A percentile compares a stretch with the other conserved stretches of the same genome.
Conservation (phyloP, 139 green algal species). For the Microglena sp. region DNA sequence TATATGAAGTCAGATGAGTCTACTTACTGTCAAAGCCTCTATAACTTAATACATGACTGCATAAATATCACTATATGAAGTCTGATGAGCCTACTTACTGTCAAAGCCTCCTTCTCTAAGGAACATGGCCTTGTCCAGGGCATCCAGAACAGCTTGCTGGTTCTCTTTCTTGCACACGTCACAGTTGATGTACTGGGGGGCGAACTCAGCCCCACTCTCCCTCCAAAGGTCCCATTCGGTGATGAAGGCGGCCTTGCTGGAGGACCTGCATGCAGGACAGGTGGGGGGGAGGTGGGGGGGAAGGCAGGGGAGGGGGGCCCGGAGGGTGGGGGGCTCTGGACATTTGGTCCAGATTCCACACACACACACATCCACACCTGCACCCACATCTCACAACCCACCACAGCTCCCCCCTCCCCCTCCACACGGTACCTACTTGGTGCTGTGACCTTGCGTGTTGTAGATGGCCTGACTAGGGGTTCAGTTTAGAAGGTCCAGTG, state of each 20-base stretch:
- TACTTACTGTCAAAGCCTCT: no score
- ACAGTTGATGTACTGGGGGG: no score
- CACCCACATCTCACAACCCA: not conserved
- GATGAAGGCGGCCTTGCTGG: constrained; percentile 51
- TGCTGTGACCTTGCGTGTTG: constrained; percentile 23
- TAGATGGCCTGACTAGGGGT: constrained; percentile 67
- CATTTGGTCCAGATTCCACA: not conserved
- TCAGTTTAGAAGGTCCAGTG: constrained; percentile 3
- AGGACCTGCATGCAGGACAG: constrained; percentile 33
- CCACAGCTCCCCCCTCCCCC: not conserved
- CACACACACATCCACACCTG: not conserved
- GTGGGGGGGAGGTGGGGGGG: not conserved
- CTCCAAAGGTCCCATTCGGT: constrained; percentile 69
- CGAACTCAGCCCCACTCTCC: constrained; percentile 63
- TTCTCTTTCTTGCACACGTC: no score
- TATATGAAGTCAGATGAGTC: no score
- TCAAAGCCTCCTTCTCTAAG: no score
- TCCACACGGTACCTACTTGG: not conserved
- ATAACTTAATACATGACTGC: no score
- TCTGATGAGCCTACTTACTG: no score
- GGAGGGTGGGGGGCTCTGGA: no score
- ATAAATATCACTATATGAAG: no score
- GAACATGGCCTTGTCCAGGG: no score
- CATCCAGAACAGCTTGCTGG: no score
- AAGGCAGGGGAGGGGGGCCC: no score